phyloP scores from a whole-genome alignment of 768 basidiomycete genomes.

The Sarcodon sp. region DNA sequence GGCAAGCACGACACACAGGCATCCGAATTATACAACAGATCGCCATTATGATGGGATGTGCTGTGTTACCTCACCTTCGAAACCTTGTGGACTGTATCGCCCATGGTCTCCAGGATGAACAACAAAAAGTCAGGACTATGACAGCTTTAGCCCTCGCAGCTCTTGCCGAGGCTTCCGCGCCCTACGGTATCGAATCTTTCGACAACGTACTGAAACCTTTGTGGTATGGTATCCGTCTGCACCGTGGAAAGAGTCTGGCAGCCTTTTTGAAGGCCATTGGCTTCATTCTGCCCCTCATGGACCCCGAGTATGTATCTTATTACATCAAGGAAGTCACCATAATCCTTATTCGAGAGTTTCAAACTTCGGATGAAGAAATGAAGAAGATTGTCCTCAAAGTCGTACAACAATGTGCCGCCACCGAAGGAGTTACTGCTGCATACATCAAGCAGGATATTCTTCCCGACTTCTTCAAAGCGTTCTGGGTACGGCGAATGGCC shows the following conservation, averaged over 20 bases:
- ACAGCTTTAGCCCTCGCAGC: slow-evolving; percentile 87
- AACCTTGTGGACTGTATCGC: slow-evolving; percentile 96
- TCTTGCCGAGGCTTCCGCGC: slow-evolving; percentile 92
- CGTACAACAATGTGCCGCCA: slow-evolving; percentile 97
- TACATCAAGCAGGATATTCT: slow-evolving; percentile 98
- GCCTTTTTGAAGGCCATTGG: slow-evolving; percentile 97
- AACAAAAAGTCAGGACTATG: slow-evolving; percentile 95
- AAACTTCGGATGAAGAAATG: slow-evolving; percentile 99
- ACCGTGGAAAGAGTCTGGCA: slow-evolving; percentile 90
- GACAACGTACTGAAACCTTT: slow-evolving; percentile 93
- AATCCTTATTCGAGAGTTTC: slow-evolving; percentile 96
- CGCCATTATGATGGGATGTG: slow-evolving; percentile 99
- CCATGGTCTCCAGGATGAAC: slow-evolving; percentile 85
- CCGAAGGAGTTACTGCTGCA: slow-evolving; percentile 90
- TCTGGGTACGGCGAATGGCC: slow-evolving; percentile 98
- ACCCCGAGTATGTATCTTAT: slow-evolving; percentile 98
- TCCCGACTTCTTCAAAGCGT: slow-evolving; percentile 98
- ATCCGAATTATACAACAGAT: slow-evolving; percentile 99
- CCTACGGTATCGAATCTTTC: slow-evolving; percentile 99
- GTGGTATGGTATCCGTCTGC: slow-evolving; percentile 88
- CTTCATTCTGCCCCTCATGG: slow-evolving; percentile 99
- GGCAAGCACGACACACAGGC: slow-evolving; percentile 99
- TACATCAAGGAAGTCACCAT: slow-evolving; percentile 98
- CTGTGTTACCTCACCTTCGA: slow-evolving; percentile 90
- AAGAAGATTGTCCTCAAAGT: slow-evolving; percentile 99